Evolutionary conservation across 768 basidiomycete species (phyloP).

Genomic region (Leccinum subgranulosum): DNA sequence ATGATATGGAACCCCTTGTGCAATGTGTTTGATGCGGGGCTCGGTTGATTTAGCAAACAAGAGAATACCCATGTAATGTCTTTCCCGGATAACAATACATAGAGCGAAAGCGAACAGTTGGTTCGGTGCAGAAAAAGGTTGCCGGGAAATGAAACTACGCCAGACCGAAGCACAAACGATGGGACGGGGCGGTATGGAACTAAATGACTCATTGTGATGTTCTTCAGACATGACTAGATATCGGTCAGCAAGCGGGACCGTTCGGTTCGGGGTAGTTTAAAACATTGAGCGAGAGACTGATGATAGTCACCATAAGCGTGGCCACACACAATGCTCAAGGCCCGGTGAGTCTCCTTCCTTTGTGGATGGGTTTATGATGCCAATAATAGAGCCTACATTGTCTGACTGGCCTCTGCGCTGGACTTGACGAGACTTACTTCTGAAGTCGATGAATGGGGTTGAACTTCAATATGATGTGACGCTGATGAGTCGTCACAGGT

Average conservation of each 20-base stretch:
- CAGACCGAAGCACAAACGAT: not conserved
- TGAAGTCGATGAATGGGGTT: not conserved
- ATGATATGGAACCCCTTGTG: not conserved
- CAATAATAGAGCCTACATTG: slow-evolving; percentile 6
- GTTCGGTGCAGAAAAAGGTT: not conserved
- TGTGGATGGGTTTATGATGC: not conserved
- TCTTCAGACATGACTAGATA: not conserved
- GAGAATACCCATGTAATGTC: not conserved
- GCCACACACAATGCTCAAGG: not conserved
- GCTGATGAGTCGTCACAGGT: not conserved
- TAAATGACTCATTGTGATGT: not conserved
- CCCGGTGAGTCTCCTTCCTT: not conserved
- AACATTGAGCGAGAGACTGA: not conserved
- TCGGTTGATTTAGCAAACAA: not conserved
- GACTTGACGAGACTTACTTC: slow-evolving; percentile 8
- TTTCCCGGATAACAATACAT: not conserved
- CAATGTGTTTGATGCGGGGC: not conserved
- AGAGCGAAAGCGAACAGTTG: not conserved
- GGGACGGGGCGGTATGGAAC: not conserved
- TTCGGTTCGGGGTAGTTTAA: not conserved
- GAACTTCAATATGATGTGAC: not conserved
- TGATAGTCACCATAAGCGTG: not conserved
- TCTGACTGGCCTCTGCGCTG: slow-evolving; percentile 1
- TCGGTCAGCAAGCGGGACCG: not conserved
- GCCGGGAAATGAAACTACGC: not conserved